Conservation (phyloP, 192 early-diverging fungal genomes). For the Rhizophagus sp. region DNA sequence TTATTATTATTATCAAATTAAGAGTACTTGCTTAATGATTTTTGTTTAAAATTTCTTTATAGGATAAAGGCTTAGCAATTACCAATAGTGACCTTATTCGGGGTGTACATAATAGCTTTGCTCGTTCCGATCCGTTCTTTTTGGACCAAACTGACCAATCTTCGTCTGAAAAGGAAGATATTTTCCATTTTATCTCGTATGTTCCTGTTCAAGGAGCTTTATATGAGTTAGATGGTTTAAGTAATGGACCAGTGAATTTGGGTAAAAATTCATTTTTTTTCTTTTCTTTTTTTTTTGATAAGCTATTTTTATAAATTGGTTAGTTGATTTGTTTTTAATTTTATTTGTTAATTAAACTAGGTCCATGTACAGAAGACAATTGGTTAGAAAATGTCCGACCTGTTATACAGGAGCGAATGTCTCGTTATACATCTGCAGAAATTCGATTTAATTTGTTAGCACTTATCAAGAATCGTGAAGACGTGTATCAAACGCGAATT, state of each 20-base stretch:
- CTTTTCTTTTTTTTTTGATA: not conserved
- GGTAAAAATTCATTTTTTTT: conserved; percentile 24
- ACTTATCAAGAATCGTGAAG: conserved; percentile 65
- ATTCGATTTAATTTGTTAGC: conserved; percentile 84
- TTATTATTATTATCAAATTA: too few species aligned
- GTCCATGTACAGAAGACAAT: conserved; percentile 59
- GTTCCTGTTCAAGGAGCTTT: conserved; percentile 69
- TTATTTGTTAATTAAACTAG: conserved; percentile 36
- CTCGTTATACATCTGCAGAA: conserved; percentile 57
- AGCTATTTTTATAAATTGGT: not conserved
- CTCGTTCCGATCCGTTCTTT: conserved; percentile 74
- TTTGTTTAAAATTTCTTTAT: not conserved
- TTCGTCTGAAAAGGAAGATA: conserved; percentile 65
- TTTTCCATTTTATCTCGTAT: conserved; percentile 83
- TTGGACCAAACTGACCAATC: conserved; percentile 58
- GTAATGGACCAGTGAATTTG: conserved; percentile 64
- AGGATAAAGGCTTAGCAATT: conserved; percentile 76
- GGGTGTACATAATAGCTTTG: conserved; percentile 79
- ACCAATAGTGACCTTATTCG: conserved; percentile 78
- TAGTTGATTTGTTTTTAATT: not conserved
- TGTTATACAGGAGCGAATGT: conserved; percentile 73
- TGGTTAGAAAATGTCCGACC: conserved; percentile 65
- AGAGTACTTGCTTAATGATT: not conserved
- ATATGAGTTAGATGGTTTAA: conserved; percentile 80
- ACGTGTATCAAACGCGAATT: conserved; percentile 54